Evolutionary conservation across 768 basidiomycete species (phyloP), one percentile per base, ranked within the genome.

Genomic region (Russula lepida): DNA sequence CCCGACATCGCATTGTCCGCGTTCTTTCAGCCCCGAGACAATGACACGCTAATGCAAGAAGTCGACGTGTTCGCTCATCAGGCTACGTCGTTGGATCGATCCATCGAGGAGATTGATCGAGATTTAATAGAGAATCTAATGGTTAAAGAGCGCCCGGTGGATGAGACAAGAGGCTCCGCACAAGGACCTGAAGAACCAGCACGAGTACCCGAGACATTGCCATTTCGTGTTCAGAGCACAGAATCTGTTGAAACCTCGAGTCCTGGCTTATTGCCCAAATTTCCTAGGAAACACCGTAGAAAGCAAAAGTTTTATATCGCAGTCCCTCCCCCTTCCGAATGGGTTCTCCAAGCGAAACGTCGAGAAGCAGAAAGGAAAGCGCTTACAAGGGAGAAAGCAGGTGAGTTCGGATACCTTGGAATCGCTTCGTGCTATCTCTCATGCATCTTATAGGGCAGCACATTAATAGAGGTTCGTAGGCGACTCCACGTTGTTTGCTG

Each of bases 401-500:
- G 62, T 62, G 33, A 57, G 60, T 28, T 15, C 6, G 17, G 33
- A 37, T 39, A 23, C 21, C 23, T 13, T 39, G 17, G 35, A 25
- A 57, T 11, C 35, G 2, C 8, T 4, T 32, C 25, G 15, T 28
- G 21, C 19, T 17, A 28, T 37, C 25, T 23, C 49, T 62, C 50
- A 62, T 57, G 21, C 25, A 43, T 39, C 25, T 37, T 21, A 62
- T 21, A 62, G 60, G 50, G 19, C 50, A 53, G 41, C n/a, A 28
- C 43, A 41, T 21, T 23, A 49, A 33, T 12, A 58, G 51, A 63
- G 62, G 62, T 63, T 58, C 56, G 62, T 63, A 54, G n/a, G 32
- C 7, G 17, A 25, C 46, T 41, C 13, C n/a, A 39, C n/a, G 39
- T 44, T 30, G 37, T 33, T 27, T 37, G 21, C 56, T 58, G 23